A percentile compares a stretch with the other conserved stretches of the same genome.
Conservation (phyloP, 1,284 basidiomycete species). For the Ganoderma sinense region DNA sequence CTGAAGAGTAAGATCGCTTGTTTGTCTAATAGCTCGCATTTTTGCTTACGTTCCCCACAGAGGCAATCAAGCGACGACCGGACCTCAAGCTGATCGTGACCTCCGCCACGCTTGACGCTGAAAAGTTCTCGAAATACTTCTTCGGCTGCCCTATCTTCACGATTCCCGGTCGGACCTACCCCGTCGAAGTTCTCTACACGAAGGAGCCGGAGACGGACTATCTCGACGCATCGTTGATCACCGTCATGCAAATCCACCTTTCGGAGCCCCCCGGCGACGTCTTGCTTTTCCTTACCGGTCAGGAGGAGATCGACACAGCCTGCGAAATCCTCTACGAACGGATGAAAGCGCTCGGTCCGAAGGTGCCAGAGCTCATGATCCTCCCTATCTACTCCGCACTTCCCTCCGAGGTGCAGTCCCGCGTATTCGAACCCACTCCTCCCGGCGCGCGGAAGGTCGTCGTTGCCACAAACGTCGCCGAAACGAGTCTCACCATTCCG, state of each 20-base stretch:
- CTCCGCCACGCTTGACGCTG: constrained; percentile 98
- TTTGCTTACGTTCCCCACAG: constrained; percentile 51
- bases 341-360: constrained; percentile 96
- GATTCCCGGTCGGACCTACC: constrained; percentile 99
- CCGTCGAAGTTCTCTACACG: constrained; percentile 97
- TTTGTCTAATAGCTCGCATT: background rate
- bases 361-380: constrained; percentile 96
- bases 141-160: constrained; percentile 99
- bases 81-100: constrained; percentile 99
- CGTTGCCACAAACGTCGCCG: constrained; percentile 98
- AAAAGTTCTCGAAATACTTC: constrained; percentile 99
- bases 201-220: constrained; percentile 99
- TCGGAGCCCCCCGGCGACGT: constrained; percentile 98
- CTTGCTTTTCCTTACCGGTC: constrained; percentile 96
- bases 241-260: constrained; percentile 99
- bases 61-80: constrained; percentile 92
- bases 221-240: constrained; percentile 97
- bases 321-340: constrained; percentile 98
- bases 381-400: constrained; percentile 98
- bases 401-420: constrained; percentile 96
- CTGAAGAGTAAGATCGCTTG: constrained; percentile 83
- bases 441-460: constrained; percentile 97
- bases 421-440: constrained; percentile 97
- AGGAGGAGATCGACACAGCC: constrained; percentile 98
- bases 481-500: constrained; percentile 98